Base-by-base conservation (phyloP, 768 basidiomycete genomes). In the Russula ochroleuca region DNA sequence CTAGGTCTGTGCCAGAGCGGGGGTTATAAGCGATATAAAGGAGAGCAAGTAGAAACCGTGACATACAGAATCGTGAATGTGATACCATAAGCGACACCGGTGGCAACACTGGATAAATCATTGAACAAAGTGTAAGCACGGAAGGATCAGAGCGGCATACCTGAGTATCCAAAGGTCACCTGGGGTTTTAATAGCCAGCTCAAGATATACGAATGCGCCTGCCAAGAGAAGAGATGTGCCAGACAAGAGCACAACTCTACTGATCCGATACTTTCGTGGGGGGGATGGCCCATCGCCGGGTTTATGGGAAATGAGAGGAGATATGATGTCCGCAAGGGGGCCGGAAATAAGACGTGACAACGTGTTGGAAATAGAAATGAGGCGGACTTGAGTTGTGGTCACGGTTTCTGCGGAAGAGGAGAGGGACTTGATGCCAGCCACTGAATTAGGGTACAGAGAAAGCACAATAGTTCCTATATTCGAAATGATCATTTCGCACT, bases 391-490 rank as follows among this genome's bases (percentile, higher is more conserved):
- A 17, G 77, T 78, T 7, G 86, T 76, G 4, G 85, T 80, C 37
- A 75, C 73, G n/a, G 71, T 67, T 48, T 77, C 73, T 19, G 75
- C 67, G 17, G 74, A 70, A 28, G 65, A 64, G 48, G 66, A 63
- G 33, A 67, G 64, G 23, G 64, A 45, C 43, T 67, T 3, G 35
- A 40, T 33, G 38, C 66, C 59, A 21, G 59, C 41, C 8, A 70
- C 49, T 5, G 62, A 25, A 21, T 72, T 68, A 13, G 67, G 70
- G 10, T 84, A 82, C 40, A 91, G 79, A 15, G 90, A 85, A 5
- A 86, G 74, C 15, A 87, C 80, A 56, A 92, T 87, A 1, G 87
- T 84, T 41, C 89, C 90, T 52, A 93, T 85, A 69, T 91, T 93
- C 21, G 89, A 86, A 21, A 92, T 85, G 23, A 93, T 79, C 89